Evolutionary conservation across 371 early-diverging fungal genomes (phyloP), one percentile per base, ranked within the genome.

Genomic region (Mycotypha africana): DNA sequence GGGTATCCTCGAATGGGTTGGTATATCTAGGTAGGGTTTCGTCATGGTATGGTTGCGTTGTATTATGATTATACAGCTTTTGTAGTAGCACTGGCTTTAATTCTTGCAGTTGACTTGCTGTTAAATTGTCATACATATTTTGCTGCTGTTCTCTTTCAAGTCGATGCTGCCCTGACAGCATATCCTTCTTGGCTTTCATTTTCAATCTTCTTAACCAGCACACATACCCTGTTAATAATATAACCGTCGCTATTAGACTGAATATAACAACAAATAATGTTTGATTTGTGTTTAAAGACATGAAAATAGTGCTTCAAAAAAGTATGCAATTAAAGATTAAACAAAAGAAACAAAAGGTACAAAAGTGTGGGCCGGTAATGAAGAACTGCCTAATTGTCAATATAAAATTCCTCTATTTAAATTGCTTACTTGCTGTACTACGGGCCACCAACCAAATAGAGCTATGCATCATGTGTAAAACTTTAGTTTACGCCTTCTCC

Each of bases 151-250:
- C n/a, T 10, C 42, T 30, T 32, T 57, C 52, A 4, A 47, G 21
- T 51, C 36, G 47, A 20, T 56, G 47, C 19, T 57, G 49, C 7
- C 53, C 42, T 12, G 39, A 14, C 9, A 58, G 20, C 9, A 55
- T 38, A 11, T 49, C 41, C 15, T 45, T 21, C 23, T 58, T 47
- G 14, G 53, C 45, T 10, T 30, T 30, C 34, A 36, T 45, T 16
- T 58, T 58, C 37, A 58, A 40, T 38, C 53, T 39, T 24, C 38
- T 58, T 37, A 58, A 21, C 53, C 53, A 58, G 23, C 48, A 53
- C 1, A 58, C 58, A 34, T 58, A 58, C 11, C 49, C 46, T 15
- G 42, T 15, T 6, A 58, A 26, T 1, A 58, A 45, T 16, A 58
- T 19, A 10, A 37, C 26, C 3, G 41, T 20, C 20, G 53, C 58